Evolutionary conservation across 2,329 filamentous ascomycete species (phyloP).

Genomic region (Fusarium austroafricanum): DNA sequence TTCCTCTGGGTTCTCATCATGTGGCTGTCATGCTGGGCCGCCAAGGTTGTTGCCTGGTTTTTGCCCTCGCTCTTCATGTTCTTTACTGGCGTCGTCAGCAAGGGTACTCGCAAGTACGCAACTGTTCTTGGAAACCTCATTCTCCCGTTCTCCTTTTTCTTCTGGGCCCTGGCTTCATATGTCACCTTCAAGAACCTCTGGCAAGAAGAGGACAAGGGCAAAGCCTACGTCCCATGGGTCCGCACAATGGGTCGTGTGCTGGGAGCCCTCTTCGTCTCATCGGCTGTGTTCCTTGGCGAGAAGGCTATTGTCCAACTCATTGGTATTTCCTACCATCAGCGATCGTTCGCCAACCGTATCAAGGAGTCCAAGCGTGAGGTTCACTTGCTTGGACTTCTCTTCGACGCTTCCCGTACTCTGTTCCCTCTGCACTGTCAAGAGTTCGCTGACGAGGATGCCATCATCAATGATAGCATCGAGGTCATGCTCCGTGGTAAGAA

Average conservation of each 20-base stretch:
- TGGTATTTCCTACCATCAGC: constrained; percentile 85
- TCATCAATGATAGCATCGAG: constrained; percentile 87
- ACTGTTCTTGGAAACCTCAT: constrained; percentile 72
- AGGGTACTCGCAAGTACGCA: constrained; percentile 77
- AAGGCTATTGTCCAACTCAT: constrained; percentile 85
- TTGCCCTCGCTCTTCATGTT: constrained; percentile 74
- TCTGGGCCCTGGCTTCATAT: constrained; percentile 73
- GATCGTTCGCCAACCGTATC: constrained; percentile 85
- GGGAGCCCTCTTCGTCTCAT: constrained; percentile 73
- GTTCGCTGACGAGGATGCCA: constrained; percentile 90
- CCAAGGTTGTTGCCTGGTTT: constrained; percentile 72
- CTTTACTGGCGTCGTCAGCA: constrained; percentile 75
- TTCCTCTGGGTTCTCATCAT: constrained; percentile 77
- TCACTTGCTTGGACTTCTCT: constrained; percentile 82
- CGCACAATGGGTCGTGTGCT: constrained; percentile 72
- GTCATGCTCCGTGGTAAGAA: constrained; percentile 70
- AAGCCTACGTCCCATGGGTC: constrained; percentile 62
- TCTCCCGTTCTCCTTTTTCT: constrained; percentile 74
- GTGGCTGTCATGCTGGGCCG: constrained; percentile 75
- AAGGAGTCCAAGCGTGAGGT: constrained; percentile 91
- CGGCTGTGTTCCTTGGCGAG: constrained; percentile 78
- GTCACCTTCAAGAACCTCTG: constrained; percentile 70
- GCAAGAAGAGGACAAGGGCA: constrained; percentile 47
- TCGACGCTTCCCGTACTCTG: constrained; percentile 86
- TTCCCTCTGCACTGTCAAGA: constrained; percentile 95